Base-by-base conservation (phyloP, 139 green algal genomes). In the Tetradesmus lagerheimii region DNA sequence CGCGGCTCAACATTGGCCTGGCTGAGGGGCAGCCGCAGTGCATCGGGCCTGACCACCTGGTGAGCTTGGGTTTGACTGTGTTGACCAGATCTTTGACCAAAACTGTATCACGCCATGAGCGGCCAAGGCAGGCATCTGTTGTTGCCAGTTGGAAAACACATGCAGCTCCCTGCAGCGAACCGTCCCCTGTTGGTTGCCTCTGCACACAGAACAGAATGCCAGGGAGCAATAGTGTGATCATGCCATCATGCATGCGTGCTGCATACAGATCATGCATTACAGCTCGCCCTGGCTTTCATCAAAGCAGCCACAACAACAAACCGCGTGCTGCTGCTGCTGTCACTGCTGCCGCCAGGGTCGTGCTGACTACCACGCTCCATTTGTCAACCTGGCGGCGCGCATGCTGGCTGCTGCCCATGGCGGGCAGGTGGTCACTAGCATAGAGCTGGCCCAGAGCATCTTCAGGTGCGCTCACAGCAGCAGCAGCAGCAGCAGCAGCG, bases 1-100 rank as follows among this genome's bases (percentile, higher is more conserved):
- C 57, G 57, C 57, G 57, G 57, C 78, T 95, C 75, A 93, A 93
- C 67, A 94, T 95, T 50, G 93, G 93, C 8, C 18, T 95, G 27
- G 93, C 89, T 37, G 87, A 94, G 78, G 93, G 93, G 37, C 45
- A 74, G 27, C 92, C 92, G 20, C 78, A 86, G 31, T 84, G 86
- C 76, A 91, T 95, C 47, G 67, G 93, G 3, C 92, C 92, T 4
- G 93, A 95, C 80, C 92, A 94, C 81, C 41, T 94, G 83, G 83
- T 88, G 50, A 64, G 64, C 14, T 16, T 4, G 2, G 31, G 1
- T 27, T 80, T 6, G 2, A 4, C 11, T 29, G 11, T 5, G 74
- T 80, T 80, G 31, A 41, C 47, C 12, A 62, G 8, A 14, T 62
- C 12, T 62, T 15, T 62, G 47, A 62, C 47, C 47, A 62, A 50